Evolutionary conservation across 2,329 filamentous ascomycete genomes (phyloP).

Genomic region (Nannizziopsis arthrosporioides): DNA sequence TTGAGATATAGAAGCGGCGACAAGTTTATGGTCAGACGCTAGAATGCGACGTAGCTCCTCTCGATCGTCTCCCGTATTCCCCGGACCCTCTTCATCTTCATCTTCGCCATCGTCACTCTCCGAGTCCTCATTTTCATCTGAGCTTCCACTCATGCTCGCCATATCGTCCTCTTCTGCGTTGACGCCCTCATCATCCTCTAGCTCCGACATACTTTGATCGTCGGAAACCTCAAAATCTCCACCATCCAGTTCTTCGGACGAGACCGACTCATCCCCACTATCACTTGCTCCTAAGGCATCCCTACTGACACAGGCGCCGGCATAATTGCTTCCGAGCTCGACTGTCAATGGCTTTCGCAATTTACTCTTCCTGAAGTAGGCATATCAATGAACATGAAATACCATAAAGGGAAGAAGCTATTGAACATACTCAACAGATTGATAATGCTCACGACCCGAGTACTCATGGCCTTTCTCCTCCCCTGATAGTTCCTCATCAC

Average conservation of each 20-base stretch:
- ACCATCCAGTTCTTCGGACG: conserved; percentile 19
- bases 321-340: conserved; percentile 66
- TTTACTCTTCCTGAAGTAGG: conserved; percentile 57
- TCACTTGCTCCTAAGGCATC: conserved; percentile 48
- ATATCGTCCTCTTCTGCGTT: conserved; percentile 20
- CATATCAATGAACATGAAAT: conserved; percentile 9
- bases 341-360: conserved; percentile 60
- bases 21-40: conserved; percentile 53
- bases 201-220: conserved; percentile 21
- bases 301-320: conserved; percentile 63
- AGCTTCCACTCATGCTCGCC: conserved; percentile 1
- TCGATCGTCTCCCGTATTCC: conserved; percentile 30
- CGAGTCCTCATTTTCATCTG: conserved; percentile 26
- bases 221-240: conserved; percentile 23
- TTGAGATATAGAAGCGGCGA: conserved; percentile 52
- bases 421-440: conserved; percentile 52
- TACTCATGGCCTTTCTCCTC: conserved; percentile 35
- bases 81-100: conserved; percentile 19
- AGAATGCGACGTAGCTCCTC: conserved; percentile 57
- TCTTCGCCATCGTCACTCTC: conserved; percentile 19
- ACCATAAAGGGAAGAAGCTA: background rate
- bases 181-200: conserved; percentile 22
- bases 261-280: conserved; percentile 39
- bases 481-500: conserved; percentile 43
- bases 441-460: conserved; percentile 75